These are phyloP conservation scores for Hypoxylon sp. DNA, from an alignment of 2,329 filamentous ascomycete genomes.

Conservation along the genomic window DNA sequence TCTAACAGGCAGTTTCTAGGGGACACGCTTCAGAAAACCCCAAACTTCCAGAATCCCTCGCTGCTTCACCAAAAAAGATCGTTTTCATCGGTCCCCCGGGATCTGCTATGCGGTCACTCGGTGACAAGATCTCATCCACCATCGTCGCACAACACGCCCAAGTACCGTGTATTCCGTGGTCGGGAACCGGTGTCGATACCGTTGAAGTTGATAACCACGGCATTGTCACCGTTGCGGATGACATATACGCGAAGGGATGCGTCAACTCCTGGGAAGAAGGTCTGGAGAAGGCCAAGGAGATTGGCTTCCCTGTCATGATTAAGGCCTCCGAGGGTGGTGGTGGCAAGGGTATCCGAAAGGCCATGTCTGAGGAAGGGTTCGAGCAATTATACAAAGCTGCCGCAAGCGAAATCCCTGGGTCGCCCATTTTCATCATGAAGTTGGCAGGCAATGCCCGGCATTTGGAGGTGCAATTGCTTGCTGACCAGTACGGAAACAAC, in stretches of 20 bases:
- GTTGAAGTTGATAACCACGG: slow-evolving; percentile 83
- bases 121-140: slow-evolving; percentile 99
- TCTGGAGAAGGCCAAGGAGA: slow-evolving; percentile 84
- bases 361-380: slow-evolving; percentile 85
- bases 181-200: slow-evolving; percentile 87
- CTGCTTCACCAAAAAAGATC: slow-evolving; percentile 97
- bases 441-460: slow-evolving; percentile 95
- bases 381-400: slow-evolving; percentile 91
- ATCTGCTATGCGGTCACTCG: slow-evolving; percentile 97
- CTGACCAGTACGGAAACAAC: slow-evolving; percentile 99
- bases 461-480: slow-evolving; percentile 95
- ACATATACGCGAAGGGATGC: slow-evolving; percentile 90
- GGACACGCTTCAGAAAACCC: slow-evolving; percentile 99
- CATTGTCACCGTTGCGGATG: slow-evolving; percentile 91
- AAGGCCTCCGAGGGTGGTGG: slow-evolving; percentile 99
- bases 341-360: slow-evolving; percentile 99
- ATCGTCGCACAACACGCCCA: slow-evolving; percentile 97
- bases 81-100: slow-evolving; percentile 98
- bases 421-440: slow-evolving; percentile 99
- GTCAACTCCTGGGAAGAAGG: slow-evolving; percentile 91
- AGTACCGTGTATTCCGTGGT: slow-evolving; percentile 99
- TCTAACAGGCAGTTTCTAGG: slow-evolving; percentile 60
- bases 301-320: slow-evolving; percentile 99
- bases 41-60: slow-evolving; percentile 93
- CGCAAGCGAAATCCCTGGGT: slow-evolving; percentile 96